Evolutionary conservation across 1,139 yeast genomes (phyloP).

Genomic region (Yarrowia galli): DNA sequence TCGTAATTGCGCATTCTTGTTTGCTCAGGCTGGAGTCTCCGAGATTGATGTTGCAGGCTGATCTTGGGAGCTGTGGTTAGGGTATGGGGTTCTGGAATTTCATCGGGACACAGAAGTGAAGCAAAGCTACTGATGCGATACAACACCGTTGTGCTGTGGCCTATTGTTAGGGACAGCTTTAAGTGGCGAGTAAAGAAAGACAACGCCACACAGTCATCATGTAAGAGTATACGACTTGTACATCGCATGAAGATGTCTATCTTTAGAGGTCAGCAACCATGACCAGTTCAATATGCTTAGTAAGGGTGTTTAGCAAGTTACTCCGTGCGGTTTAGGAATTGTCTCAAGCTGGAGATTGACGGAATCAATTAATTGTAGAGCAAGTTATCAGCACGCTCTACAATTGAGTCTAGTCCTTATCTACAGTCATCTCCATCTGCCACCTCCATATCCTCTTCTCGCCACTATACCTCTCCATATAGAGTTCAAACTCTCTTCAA

Average conservation of each 20-base stretch:
- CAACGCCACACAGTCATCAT: not conserved
- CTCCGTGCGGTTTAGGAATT: too few species aligned
- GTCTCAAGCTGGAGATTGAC: too few species aligned
- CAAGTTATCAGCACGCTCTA: too few species aligned
- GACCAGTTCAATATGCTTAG: constrained; percentile 20
- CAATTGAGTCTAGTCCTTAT: too few species aligned
- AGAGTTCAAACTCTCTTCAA: constrained; percentile 33
- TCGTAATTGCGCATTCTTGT: constrained; percentile 35
- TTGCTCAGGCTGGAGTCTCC: constrained; percentile 11
- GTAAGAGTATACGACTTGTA: not conserved
- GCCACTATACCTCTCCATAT: not conserved
- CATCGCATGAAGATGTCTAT: not conserved
- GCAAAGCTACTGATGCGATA: not conserved
- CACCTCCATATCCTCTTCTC: not conserved
- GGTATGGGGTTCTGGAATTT: not conserved
- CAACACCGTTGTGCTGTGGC: too few species aligned
- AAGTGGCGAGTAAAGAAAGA: not conserved
- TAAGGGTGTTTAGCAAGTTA: not conserved
- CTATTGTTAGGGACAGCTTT: too few species aligned
- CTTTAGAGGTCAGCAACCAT: constrained; percentile 3
- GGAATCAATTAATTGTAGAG: too few species aligned
- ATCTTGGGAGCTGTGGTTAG: constrained; percentile 33
- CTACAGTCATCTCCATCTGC: too few species aligned
- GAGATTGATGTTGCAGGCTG: constrained; percentile 14
- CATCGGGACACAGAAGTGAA: too few species aligned